Evolutionary conservation across 2,329 filamentous ascomycete genomes (phyloP).

Genomic region (Xenosphaeropsis pyriputrescens): DNA sequence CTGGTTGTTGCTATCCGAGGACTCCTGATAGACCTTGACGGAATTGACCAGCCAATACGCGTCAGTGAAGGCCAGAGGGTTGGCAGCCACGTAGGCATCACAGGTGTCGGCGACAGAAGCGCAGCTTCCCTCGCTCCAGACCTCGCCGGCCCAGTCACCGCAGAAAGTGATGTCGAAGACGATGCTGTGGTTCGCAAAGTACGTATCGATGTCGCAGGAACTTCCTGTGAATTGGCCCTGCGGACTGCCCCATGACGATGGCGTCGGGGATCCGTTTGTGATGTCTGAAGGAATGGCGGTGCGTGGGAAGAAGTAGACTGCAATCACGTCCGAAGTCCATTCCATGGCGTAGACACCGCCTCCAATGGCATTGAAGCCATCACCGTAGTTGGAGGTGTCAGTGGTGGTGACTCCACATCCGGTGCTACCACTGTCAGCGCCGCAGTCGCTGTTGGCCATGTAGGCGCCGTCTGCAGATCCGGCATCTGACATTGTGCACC

Average conservation of each 20-base stretch:
- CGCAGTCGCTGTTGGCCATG: conserved; percentile 39
- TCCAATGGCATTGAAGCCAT: conserved; percentile 53
- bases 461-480: conserved; percentile 30
- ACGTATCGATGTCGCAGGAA: conserved; percentile 53
- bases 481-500: conserved; percentile 39
- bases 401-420: conserved; percentile 45
- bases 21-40: conserved; percentile 42
- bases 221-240: conserved; percentile 53
- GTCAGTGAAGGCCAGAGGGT: conserved; percentile 55
- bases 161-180: conserved; percentile 78
- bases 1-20: neutral
- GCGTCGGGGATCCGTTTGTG: conserved; percentile 41
- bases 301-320: conserved; percentile 71
- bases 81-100: conserved; percentile 54
- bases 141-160: conserved; percentile 69
- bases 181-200: conserved; percentile 62
- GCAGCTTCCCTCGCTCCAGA: conserved; percentile 49
- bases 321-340: conserved; percentile 61
- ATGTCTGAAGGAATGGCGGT: conserved; percentile 49
- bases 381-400: conserved; percentile 42
- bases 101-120: conserved; percentile 47
- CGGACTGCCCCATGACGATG: conserved; percentile 53
- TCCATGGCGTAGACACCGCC: conserved; percentile 64
- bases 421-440: conserved; percentile 27
- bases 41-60: conserved; percentile 68